These are phyloP conservation scores for Pseudogymnoascus sp. DNA, from an alignment of 2,329 filamentous ascomycete species.

Conservation along the genomic window DNA sequence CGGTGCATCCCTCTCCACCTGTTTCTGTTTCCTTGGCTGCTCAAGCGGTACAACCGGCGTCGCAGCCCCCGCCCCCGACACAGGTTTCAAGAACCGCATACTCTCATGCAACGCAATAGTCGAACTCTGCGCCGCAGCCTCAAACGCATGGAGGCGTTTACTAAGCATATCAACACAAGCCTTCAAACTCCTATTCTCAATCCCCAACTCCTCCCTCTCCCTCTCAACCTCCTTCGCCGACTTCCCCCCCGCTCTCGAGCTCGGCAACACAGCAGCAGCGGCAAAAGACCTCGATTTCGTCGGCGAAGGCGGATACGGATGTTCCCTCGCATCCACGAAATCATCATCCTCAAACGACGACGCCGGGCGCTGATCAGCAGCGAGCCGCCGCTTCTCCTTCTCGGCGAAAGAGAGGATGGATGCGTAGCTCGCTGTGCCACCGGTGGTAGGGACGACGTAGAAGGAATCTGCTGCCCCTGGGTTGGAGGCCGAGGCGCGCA, in stretches of 20 bases:
- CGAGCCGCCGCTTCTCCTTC: conserved; percentile 55
- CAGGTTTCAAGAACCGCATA: conserved; percentile 53
- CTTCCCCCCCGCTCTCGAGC: conserved; percentile 34
- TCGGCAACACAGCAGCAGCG: conserved; percentile 22
- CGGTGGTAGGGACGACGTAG: conserved; percentile 87
- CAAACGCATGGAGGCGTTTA: conserved; percentile 84
- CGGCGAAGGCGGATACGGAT: conserved; percentile 35
- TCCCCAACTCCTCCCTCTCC: conserved; percentile 71
- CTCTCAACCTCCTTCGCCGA: conserved; percentile 47
- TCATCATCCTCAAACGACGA: conserved; percentile 16
- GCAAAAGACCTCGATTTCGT: conserved; percentile 31
- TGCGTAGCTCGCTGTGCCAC: conserved; percentile 87
- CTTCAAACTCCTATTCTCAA: conserved; percentile 82
- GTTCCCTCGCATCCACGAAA: conserved; percentile 37
- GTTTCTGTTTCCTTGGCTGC: conserved; percentile 3
- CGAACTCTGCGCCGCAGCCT: conserved; percentile 82
- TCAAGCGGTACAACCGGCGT: conserved; percentile 8
- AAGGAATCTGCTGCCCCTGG: conserved; percentile 60
- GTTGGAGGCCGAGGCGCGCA: conserved; percentile 62
- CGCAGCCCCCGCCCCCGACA: conserved; percentile 35
- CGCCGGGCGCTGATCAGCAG: not conserved
- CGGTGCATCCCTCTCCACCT: conserved; percentile 24
- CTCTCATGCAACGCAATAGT: conserved; percentile 82
- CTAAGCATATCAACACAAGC: conserved; percentile 78
- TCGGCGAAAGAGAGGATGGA: conserved; percentile 70